Evolutionary conservation across 345 rosid genomes (phyloP).

Genomic region (Mallotus nudiflorus): DNA sequence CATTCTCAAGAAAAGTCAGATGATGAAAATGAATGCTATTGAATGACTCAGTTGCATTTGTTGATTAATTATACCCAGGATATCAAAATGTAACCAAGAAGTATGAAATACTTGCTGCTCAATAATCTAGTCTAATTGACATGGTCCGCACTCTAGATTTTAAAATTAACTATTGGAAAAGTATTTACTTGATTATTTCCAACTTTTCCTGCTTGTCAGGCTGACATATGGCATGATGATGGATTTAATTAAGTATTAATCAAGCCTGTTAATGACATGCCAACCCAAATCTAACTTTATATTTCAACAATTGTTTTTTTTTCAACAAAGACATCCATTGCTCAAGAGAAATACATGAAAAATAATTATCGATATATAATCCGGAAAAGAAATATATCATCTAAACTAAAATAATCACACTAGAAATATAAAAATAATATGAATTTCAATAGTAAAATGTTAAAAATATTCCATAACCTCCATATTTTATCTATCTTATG

Average conservation of each 20-base stretch:
- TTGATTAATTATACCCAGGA: not conserved
- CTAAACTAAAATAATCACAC: too few relatives aligned
- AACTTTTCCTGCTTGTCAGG: not conserved
- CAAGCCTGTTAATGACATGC: slow-evolving; percentile 1
- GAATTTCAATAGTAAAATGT: too few relatives aligned
- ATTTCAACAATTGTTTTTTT: too few relatives aligned
- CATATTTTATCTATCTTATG: too few relatives aligned
- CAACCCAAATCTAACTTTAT: slow-evolving; percentile 5
- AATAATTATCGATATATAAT: too few relatives aligned
- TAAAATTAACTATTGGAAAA: not conserved
- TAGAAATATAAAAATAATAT: too few relatives aligned
- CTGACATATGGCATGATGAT: slow-evolving; percentile 4
- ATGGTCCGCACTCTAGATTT: too few relatives aligned
- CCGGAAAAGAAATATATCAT: too few relatives aligned
- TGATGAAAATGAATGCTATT: not conserved
- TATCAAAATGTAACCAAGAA: not conserved
- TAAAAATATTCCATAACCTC: too few relatives aligned
- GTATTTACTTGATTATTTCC: not conserved
- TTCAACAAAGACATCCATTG: too few relatives aligned
- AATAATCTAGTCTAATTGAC: not conserved
- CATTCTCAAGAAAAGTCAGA: not conserved
- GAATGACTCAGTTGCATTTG: not conserved
- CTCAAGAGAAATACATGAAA: too few relatives aligned
- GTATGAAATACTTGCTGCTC: too few relatives aligned
- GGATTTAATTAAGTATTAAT: not conserved